Evolutionary conservation across 2,329 filamentous ascomycete species (phyloP), one percentile per base, ranked within the genome.

Genomic region (Conoideocrella luteorostrata): DNA sequence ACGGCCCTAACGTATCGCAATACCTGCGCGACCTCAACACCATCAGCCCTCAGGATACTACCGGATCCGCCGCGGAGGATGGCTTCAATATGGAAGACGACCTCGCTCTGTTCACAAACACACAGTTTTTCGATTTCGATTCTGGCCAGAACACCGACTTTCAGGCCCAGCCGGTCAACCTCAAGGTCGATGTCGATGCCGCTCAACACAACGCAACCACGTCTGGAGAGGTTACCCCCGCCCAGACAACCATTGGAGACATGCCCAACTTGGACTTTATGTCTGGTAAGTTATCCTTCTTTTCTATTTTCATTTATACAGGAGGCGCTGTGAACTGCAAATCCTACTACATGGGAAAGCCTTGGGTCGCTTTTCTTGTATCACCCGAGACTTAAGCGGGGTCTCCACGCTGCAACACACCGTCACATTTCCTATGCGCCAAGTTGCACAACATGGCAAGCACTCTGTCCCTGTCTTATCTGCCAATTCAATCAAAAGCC

Each of bases 11-110:
- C 65, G 86, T 95, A 67, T 89, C 88, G 59, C 84, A 89, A 60
- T 95, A 93, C 70, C 76, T 96, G 52, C 84, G 87, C 57, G 85
- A 90, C 54, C 74, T 96, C 57, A 95, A 95, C 71, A 78, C 81
- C 48, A 71, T 84, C 48, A 79, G 81, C 55, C 77, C 84, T 43
- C 73, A 83, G 48, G 76, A 72, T 41, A 54, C 53, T 46, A 56
- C 71, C 20, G 61, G 75, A 21, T 15, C 35, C 20, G 61, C 75
- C 22, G 37, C 45, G 7, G 74, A 82, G 48, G 78, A 84, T 43
- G 66, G 72, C 41, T 76, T 82, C 63, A 75, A 75, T 54, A 70
- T 85, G 50, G 82, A 87, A 54, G 80, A 84, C 47, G 83, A 89
- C 51, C 70, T 91, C 40, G 82, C 82, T 41, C 75, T 89, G 57